Percentiles rank a stretch among this genome's conserved stretches.
Evolutionary conservation across 1,139 yeast species (phyloP).

Genomic region (Kodamaea anthophila): DNA sequence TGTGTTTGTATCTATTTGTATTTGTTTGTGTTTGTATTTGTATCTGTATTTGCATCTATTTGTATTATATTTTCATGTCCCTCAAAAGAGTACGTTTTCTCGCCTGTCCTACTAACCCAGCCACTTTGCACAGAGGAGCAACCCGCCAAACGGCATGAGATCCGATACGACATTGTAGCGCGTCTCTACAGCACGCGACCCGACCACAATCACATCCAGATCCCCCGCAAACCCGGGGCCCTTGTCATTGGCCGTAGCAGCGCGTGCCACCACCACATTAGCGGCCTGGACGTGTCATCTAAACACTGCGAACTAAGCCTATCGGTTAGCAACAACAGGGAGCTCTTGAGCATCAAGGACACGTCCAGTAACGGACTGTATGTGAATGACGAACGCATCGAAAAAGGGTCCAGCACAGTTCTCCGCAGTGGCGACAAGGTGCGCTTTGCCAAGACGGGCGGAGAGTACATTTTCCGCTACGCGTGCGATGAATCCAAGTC

Average conservation of each 20-base stretch:
- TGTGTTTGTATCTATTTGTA: no score
- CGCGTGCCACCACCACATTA: constrained; percentile 50
- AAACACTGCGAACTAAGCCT: constrained; percentile 52
- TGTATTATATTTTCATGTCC: no score
- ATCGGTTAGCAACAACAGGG: constrained; percentile 29
- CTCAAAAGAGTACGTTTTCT: constrained; percentile 35
- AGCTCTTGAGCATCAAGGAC: constrained; percentile 49
- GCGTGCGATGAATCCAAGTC: constrained; percentile 17
- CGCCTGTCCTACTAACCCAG: constrained; percentile 5
- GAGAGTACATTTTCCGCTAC: constrained; percentile 53
- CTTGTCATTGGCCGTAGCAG: constrained; percentile 55
- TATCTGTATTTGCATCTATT: no score
- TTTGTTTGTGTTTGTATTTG: no score
- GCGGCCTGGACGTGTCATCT: constrained; percentile 61
- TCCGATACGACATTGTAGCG: constrained; percentile 17
- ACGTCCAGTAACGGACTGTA: constrained; percentile 63
- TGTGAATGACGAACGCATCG: constrained; percentile 52
- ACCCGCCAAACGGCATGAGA: constrained; percentile 15
- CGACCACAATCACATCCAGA: constrained; percentile 26
- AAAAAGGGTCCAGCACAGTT: constrained; percentile 37
- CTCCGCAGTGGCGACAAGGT: constrained; percentile 61
- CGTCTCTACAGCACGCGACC: constrained; percentile 28
- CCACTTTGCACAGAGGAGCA: constrained; percentile 6
- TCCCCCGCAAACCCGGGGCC: constrained; percentile 30
- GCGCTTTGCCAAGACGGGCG: constrained; percentile 54